Percentiles rank a stretch among this genome's conserved stretches.
Conservation (phyloP, 768 basidiomycete species). For the Trametopsis cervina region DNA sequence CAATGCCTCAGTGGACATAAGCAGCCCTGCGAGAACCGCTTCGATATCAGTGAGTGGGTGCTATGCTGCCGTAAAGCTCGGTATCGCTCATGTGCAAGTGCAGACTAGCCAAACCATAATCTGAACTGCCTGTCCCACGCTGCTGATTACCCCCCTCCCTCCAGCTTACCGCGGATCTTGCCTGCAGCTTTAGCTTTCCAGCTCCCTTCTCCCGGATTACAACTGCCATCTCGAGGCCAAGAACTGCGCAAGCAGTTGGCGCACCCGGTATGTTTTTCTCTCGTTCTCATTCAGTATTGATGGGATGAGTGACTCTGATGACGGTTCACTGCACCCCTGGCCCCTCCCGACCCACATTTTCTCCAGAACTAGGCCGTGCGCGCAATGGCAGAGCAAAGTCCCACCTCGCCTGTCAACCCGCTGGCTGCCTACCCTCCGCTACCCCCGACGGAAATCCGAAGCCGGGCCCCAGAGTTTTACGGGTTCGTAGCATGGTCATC, state of each 20-base stretch:
- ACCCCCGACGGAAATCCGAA: constrained; percentile 40
- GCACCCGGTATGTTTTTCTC: background rate
- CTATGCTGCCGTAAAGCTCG: background rate
- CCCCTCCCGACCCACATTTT: background rate
- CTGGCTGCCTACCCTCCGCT: constrained; percentile 35
- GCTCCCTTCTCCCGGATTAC: background rate
- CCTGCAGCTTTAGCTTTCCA: background rate
- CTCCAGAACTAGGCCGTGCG: background rate
- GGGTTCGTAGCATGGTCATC: constrained; percentile 86
- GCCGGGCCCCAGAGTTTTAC: constrained; percentile 78
- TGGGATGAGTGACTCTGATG: too few species aligned
- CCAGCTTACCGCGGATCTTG: background rate
- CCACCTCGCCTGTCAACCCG: constrained; percentile 40
- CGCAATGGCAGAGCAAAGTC: constrained; percentile 12
- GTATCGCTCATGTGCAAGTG: background rate
- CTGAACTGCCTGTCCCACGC: background rate
- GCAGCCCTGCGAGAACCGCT: background rate
- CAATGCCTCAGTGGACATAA: background rate
- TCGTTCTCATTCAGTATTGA: too few species aligned
- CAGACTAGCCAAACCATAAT: background rate
- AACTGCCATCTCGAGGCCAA: background rate
- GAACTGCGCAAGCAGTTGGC: background rate
- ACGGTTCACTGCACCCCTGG: background rate
- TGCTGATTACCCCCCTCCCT: too few species aligned
- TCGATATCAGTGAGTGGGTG: background rate